Conservation (phyloP, 176 grass and related monocot species). For the Aegilops tauschii region DNA sequence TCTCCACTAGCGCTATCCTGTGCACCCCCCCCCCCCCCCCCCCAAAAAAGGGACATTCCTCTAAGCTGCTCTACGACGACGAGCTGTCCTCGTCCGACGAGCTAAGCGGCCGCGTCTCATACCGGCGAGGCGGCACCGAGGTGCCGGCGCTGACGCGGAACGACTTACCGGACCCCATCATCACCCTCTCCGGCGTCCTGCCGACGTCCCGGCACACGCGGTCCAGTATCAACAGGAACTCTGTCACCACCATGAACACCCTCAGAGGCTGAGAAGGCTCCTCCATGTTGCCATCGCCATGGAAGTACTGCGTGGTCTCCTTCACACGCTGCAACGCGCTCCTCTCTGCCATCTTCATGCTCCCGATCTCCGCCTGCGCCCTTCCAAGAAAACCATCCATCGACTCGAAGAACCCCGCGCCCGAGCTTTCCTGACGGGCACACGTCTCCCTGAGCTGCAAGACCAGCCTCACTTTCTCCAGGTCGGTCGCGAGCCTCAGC, state of each 20-base stretch:
- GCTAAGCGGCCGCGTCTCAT: constrained; percentile 21
- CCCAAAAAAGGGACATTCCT: not conserved
- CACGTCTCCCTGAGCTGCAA: constrained; percentile 51
- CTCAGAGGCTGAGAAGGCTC: constrained; percentile 50
- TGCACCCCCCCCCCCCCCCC: too few species aligned
- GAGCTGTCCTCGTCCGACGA: constrained; percentile 59
- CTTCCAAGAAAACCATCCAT: constrained; percentile 49
- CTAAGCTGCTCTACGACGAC: constrained; percentile 30
- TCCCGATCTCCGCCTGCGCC: constrained; percentile 33
- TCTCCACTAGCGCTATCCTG: constrained; percentile 16
- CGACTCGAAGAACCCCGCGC: constrained; percentile 44
- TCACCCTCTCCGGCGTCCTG: constrained; percentile 56
- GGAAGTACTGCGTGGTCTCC: constrained; percentile 71
- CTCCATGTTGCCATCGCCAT: constrained; percentile 50
- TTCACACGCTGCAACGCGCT: constrained; percentile 36
- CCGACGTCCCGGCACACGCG: constrained; percentile 66
- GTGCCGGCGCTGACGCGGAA: constrained; percentile 43
- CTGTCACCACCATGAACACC: constrained; percentile 65
- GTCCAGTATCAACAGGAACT: constrained; percentile 62
- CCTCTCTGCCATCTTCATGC: constrained; percentile 41
- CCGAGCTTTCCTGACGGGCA: constrained; percentile 11
- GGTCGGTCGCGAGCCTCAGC: constrained; percentile 44
- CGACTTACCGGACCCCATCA: constrained; percentile 64
- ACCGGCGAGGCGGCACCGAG: constrained; percentile 14
- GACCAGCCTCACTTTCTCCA: constrained; percentile 56